Evolutionary conservation across 345 rosid species (phyloP), one percentile per base, ranked within the genome.

Genomic region (Xanthoceras sorbifolium): DNA sequence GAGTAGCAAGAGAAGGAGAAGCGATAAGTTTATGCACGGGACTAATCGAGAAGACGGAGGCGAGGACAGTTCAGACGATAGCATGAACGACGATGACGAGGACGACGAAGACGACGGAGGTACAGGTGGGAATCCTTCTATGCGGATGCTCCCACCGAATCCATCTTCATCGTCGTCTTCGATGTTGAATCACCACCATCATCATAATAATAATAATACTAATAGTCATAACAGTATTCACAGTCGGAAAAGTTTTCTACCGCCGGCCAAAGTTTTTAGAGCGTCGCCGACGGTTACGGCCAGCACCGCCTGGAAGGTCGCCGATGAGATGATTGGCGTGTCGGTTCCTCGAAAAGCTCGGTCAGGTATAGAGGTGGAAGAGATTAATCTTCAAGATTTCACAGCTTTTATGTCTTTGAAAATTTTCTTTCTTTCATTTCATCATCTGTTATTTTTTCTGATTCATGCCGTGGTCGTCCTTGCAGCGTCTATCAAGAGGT

Each of bases 281-380:
- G 70, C 89, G 32, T 67, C 90, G 72, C 87, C 92, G 48, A 72
- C 93, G 71, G 82, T 82, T 64, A n/a, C 85, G 52, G 60, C 79
- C 12, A 71, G 81, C 0, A 72, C 85, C 4, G 48, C 87, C 1
- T 91, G 97, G 97, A 92, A 91, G 76, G 90, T 95, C 14, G 88
- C 92, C 12, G 99, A 92, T 59, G 99, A 96, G 85, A 91, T 96
- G 98, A 96, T 96, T 83, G 94, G 98, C 18, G 97, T 94, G 54
- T 86, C 97, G 77, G 99, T 96, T 64, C 99, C 99, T 76, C 83
- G 99, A 84, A 96, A 94, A 92, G 99, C 99, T 87, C 98, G 99
- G 89, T 91, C 99, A 94, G 99, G 99, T 96, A 92, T 87, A 85
- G 97, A 87, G 88, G 93, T 90, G 93, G 94, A 91, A 82, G 81